A percentile compares a stretch with the other conserved stretches of the same genome.
Conservation (phyloP, 371 early-diverging fungal genomes). For the Apophysomyces variabilis region DNA sequence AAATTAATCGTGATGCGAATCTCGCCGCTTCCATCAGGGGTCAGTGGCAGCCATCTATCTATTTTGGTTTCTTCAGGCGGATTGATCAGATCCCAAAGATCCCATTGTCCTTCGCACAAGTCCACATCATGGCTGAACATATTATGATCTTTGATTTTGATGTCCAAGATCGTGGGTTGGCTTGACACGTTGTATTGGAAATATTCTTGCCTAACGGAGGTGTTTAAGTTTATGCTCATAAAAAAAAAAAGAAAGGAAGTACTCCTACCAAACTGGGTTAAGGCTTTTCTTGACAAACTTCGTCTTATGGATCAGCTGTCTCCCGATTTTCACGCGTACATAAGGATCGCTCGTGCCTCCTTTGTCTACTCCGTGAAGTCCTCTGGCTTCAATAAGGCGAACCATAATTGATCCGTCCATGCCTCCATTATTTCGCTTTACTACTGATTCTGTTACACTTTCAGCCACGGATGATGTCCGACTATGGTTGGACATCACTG, state of each 20-base stretch:
- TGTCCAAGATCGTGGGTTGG: slow-evolving; percentile 52
- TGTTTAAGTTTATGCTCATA: neutral
- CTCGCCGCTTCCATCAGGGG: slow-evolving; percentile 49
- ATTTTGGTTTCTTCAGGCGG: slow-evolving; percentile 32
- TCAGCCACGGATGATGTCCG: neutral
- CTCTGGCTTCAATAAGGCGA: slow-evolving; percentile 59
- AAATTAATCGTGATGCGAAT: slow-evolving; percentile 38
- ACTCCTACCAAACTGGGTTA: slow-evolving; percentile 67
- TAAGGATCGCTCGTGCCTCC: slow-evolving; percentile 68
- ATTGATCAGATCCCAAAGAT: slow-evolving; percentile 60
- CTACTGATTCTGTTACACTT: neutral
- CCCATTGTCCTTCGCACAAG: slow-evolving; percentile 62
- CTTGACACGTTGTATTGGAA: slow-evolving; percentile 34
- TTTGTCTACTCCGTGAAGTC: slow-evolving; percentile 66
- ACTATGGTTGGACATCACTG: neutral
- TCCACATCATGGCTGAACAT: slow-evolving; percentile 66
- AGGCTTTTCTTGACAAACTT: slow-evolving; percentile 76
- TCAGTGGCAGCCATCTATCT: slow-evolving; percentile 45
- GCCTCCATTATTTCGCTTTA: neutral
- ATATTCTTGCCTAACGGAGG: slow-evolving; percentile 38
- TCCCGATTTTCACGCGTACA: slow-evolving; percentile 58
- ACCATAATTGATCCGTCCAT: slow-evolving; percentile 51
- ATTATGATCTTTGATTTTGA: slow-evolving; percentile 73
- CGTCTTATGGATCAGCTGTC: slow-evolving; percentile 72
- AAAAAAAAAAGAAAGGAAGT: neutral